Percentiles rank a stretch among this genome's conserved stretches.
phyloP scores from a whole-genome alignment of 2,329 filamentous ascomycete genomes.

The Macrophomina tecta region DNA sequence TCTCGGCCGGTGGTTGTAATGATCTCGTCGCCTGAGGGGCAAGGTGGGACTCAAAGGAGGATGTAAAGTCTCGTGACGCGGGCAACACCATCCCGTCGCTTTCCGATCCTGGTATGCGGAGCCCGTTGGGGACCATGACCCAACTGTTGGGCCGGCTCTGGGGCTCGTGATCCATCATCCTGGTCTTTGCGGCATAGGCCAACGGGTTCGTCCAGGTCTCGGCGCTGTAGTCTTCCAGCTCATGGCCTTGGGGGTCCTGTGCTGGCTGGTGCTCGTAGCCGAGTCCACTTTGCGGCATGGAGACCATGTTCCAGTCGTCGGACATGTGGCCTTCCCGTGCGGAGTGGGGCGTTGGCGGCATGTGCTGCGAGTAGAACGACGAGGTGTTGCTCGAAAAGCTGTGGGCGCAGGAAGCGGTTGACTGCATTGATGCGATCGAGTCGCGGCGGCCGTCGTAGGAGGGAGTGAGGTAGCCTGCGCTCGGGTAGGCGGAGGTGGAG shows the following conservation, averaged over 20 bases:
- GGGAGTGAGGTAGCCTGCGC: slow-evolving; percentile 37
- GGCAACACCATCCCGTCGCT: slow-evolving; percentile 16
- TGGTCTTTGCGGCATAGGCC: background rate
- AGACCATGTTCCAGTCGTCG: slow-evolving; percentile 30
- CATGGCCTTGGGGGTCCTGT: slow-evolving; percentile 14
- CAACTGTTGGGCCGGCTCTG: slow-evolving; percentile 13
- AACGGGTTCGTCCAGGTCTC: background rate
- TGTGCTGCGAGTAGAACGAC: slow-evolving; percentile 22
- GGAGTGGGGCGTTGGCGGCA: slow-evolving; percentile 39
- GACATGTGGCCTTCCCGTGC: slow-evolving; percentile 33
- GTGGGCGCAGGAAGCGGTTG: slow-evolving; percentile 32
- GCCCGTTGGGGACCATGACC: slow-evolving; percentile 6
- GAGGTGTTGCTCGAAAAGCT: slow-evolving; percentile 30
- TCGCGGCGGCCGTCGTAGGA: slow-evolving; percentile 41
- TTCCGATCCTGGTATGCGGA: slow-evolving; percentile 14
- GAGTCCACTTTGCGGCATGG: slow-evolving; percentile 27
- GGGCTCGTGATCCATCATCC: background rate
- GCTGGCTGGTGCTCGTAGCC: slow-evolving; percentile 33
- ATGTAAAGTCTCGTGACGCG: background rate
- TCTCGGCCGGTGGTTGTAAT: slow-evolving; percentile 25
- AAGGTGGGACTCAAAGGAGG: slow-evolving; percentile 18
- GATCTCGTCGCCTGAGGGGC: background rate
- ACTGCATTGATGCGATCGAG: slow-evolving; percentile 39
- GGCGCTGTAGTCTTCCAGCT: slow-evolving; percentile 14
- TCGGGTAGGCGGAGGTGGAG: slow-evolving; percentile 32